Conservation (phyloP, 352 stramenopile species). For the Pythium volutum region DNA sequence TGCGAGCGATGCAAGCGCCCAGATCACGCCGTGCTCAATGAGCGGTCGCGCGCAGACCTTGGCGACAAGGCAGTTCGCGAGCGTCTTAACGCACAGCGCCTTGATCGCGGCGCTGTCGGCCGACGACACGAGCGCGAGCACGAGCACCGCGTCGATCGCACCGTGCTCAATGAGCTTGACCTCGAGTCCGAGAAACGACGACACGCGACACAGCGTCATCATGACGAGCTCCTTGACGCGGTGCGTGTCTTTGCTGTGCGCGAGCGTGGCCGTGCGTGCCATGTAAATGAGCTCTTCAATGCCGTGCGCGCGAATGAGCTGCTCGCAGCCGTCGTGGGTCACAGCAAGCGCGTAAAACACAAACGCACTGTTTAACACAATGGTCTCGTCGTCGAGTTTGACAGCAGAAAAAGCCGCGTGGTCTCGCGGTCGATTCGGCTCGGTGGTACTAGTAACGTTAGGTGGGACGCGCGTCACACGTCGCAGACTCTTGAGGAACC, state of each 20-base stretch:
- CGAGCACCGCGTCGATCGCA: slow-evolving; percentile 63
- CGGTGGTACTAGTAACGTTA: neutral
- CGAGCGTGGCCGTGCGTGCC: slow-evolving; percentile 37
- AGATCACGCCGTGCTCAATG: slow-evolving; percentile 74
- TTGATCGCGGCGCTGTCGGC: slow-evolving; percentile 67
- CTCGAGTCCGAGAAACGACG: slow-evolving; percentile 59
- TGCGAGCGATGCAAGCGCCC: slow-evolving; percentile 68
- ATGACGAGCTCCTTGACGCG: slow-evolving; percentile 69
- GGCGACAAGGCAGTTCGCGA: slow-evolving; percentile 73
- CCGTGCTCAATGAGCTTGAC: slow-evolving; percentile 68
- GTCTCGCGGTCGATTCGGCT: no score
- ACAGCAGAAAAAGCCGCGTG: neutral
- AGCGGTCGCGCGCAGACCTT: slow-evolving; percentile 62
- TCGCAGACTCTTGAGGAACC: slow-evolving; percentile 52
- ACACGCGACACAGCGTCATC: slow-evolving; percentile 64
- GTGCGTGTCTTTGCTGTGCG: slow-evolving; percentile 30
- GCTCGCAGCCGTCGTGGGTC: slow-evolving; percentile 65
- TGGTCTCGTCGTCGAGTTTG: slow-evolving; percentile 31
- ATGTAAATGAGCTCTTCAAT: slow-evolving; percentile 75
- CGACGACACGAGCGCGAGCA: slow-evolving; percentile 64
- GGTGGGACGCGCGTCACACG: slow-evolving; percentile 15
- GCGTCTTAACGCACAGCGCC: slow-evolving; percentile 62
- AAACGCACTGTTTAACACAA: slow-evolving; percentile 67
- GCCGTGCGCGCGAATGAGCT: slow-evolving; percentile 64
- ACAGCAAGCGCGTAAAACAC: slow-evolving; percentile 65